Percentiles rank a stretch among this genome's conserved stretches.
Evolutionary conservation across 345 rosid genomes (phyloP).

Genomic region (Syzygium jambos): DNA sequence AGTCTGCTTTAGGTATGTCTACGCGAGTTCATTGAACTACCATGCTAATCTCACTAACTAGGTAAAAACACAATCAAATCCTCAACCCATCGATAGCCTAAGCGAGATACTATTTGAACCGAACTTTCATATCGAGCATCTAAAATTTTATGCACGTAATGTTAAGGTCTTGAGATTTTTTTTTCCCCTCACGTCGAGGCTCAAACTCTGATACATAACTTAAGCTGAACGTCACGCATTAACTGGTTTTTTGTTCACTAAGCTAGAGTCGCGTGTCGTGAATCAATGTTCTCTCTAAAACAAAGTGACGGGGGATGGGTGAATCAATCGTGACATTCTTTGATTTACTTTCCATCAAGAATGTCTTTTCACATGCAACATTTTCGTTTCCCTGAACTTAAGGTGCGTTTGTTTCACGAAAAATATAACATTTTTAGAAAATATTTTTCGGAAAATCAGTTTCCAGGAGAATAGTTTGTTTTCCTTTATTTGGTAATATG

Average conservation of each 20-base stretch:
- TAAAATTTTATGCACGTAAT: not conserved
- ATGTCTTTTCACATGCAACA: not conserved
- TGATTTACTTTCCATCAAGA: not conserved
- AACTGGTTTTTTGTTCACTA: not conserved
- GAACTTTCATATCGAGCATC: not conserved
- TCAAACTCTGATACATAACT: not conserved
- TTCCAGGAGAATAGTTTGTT: too few species aligned
- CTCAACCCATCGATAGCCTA: not conserved
- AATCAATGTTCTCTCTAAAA: not conserved
- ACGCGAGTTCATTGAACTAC: too few species aligned
- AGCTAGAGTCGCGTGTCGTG: not conserved
- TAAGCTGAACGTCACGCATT: not conserved
- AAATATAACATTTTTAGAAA: too few species aligned
- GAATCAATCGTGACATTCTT: not conserved
- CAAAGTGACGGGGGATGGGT: not conserved
- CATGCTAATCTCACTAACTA: not conserved
- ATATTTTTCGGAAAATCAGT: too few species aligned
- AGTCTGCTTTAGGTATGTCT: not conserved
- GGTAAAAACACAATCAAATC: not conserved
- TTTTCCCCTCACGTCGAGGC: not conserved
- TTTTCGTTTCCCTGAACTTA: not conserved
- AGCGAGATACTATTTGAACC: not conserved
- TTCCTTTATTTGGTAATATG: too few species aligned
- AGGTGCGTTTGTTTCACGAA: too few species aligned
- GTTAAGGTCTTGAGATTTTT: not conserved